A percentile compares a stretch with the other conserved stretches of the same genome.
Conservation (phyloP, 371 early-diverging fungal genomes). For the Mortierella sp. region DNA sequence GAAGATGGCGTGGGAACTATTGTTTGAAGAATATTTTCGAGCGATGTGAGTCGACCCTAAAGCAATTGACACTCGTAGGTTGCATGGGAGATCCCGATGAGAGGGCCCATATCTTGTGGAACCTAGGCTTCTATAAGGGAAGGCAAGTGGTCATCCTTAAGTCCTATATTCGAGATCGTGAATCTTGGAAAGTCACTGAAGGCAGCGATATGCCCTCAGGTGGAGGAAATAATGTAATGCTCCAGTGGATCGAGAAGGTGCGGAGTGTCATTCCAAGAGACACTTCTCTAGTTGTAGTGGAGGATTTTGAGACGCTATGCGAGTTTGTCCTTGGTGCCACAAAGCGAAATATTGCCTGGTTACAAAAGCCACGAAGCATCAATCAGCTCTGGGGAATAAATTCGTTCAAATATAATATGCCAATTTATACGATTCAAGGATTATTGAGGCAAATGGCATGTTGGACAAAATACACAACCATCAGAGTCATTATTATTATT, state of each 20-base stretch:
- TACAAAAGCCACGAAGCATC: background rate
- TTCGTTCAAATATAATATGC: too few species aligned
- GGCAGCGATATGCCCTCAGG: too few species aligned
- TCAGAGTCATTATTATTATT: too few species aligned
- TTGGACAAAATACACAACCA: too few species aligned
- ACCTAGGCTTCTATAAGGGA: background rate
- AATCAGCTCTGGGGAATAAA: too few species aligned
- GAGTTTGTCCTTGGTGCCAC: constrained; percentile 1
- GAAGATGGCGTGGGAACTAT: background rate
- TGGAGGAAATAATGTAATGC: too few species aligned
- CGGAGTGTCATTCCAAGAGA: background rate
- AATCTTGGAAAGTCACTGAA: too few species aligned
- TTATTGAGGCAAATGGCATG: too few species aligned
- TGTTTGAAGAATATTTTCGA: background rate
- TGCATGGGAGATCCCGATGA: background rate
- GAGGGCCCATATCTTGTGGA: background rate
- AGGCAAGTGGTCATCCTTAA: background rate
- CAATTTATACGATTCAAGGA: too few species aligned
- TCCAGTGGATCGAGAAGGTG: constrained; percentile 1
- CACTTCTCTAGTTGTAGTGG: background rate
- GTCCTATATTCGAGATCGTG: too few species aligned
- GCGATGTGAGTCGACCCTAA: background rate
- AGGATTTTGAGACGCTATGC: constrained; percentile 1
- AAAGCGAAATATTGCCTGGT: background rate
- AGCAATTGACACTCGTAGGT: constrained; percentile 5